Evolutionary conservation across 192 early-diverging fungal species (phyloP).

Genomic region (Neocallimastix lanati): DNA sequence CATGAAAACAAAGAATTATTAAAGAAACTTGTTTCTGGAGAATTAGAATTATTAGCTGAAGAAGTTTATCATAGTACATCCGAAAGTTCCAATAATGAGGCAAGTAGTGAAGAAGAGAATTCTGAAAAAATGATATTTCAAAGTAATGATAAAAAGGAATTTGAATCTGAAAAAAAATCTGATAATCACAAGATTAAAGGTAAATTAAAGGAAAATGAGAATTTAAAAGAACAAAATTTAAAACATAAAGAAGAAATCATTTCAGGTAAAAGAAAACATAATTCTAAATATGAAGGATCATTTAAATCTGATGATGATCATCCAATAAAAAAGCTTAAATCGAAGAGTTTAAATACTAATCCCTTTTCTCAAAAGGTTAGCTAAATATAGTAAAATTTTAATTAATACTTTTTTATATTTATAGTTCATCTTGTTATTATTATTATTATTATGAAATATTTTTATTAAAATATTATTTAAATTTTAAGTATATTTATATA

Average conservation of each 20-base stretch:
- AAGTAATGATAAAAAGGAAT: conserved; percentile 3
- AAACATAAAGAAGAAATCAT: background rate
- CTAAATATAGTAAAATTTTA: background rate
- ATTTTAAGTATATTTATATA: too few species aligned
- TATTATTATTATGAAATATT: too few species aligned
- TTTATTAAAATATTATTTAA: too few species aligned
- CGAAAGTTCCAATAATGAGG: background rate
- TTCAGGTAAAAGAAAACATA: background rate
- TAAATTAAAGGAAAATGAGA: background rate
- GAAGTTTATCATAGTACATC: conserved; percentile 1
- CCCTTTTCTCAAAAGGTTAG: background rate
- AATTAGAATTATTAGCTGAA: conserved; percentile 18
- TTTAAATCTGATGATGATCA: background rate
- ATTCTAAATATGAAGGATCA: background rate
- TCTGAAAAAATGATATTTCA: conserved; percentile 9
- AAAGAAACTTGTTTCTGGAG: conserved; percentile 1
- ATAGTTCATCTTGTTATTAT: too few species aligned
- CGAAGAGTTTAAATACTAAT: background rate
- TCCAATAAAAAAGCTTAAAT: background rate
- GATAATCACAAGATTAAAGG: too few species aligned
- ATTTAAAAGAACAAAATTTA: background rate
- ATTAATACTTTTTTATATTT: background rate
- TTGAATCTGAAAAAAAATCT: conserved; percentile 4
- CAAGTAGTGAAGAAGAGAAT: background rate
- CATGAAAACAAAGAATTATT: conserved; percentile 19